Conservation (phyloP, 129 eudicot species). For the Flaveria trinervia region DNA sequence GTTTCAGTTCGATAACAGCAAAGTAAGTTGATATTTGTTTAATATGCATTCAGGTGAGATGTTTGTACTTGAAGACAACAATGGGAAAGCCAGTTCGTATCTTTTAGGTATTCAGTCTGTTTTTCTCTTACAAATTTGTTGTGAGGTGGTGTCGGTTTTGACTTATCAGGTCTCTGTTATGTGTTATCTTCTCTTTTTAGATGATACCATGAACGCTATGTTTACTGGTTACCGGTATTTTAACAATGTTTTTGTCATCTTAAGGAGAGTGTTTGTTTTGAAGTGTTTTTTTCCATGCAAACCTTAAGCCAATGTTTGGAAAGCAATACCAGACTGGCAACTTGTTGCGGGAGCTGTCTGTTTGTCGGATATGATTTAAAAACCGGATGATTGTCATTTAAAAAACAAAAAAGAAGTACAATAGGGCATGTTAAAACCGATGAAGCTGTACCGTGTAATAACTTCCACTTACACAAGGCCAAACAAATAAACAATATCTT, state of each 20-base stretch:
- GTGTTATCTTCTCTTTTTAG: neutral
- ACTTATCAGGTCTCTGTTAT: neutral
- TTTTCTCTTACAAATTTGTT: conserved; percentile 1
- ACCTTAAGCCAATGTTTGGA: neutral
- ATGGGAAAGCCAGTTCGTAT: conserved; percentile 46
- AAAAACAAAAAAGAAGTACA: too few species aligned
- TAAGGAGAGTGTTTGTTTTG: neutral
- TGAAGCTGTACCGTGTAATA: too few species aligned
- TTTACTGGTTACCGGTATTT: neutral
- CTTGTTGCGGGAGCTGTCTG: too few species aligned
- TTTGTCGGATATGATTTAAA: too few species aligned
- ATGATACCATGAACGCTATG: neutral
- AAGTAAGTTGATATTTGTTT: neutral
- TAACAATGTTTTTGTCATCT: neutral
- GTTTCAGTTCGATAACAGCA: neutral
- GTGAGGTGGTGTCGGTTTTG: neutral
- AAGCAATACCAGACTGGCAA: too few species aligned
- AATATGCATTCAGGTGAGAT: conserved; percentile 37
- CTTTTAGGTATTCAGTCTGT: conserved; percentile 22
- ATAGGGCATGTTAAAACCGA: too few species aligned
- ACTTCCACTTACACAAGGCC: too few species aligned
- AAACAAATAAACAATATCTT: too few species aligned
- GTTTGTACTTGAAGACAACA: conserved; percentile 48
- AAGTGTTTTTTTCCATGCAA: neutral
- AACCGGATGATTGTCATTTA: neutral